Percentiles rank a stretch among this genome's conserved stretches.
Evolutionary conservation across 805 yeast genomes (phyloP).

Genomic region (Kluyveromyces starmeri): DNA sequence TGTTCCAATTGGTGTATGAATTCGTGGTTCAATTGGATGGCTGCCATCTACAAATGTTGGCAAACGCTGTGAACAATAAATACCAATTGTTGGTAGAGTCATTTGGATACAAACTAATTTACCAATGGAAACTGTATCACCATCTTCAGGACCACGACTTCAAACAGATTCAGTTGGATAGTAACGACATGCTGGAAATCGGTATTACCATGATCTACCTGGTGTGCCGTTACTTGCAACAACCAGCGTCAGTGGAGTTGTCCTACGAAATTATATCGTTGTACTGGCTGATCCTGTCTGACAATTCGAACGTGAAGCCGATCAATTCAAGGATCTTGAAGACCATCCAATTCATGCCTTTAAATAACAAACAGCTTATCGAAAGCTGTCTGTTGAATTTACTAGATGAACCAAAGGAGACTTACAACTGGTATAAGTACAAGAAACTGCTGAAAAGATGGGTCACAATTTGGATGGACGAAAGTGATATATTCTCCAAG

Average conservation of each 20-base stretch:
- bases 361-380: conserved; percentile 20
- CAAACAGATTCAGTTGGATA: conserved; percentile 10
- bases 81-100: conserved; percentile 15
- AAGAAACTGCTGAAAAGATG: conserved; percentile 5
- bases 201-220: conserved; percentile 24
- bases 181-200: conserved; percentile 21
- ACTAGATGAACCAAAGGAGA: conserved; percentile 1
- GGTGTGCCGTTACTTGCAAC: conserved; percentile 11
- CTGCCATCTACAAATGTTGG: conserved; percentile 15
- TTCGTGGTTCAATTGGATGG: conserved; percentile 19
- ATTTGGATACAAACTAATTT: conserved; percentile 15
- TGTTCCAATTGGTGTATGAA: conserved; percentile 16
- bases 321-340: conserved; percentile 19
- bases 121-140: conserved; percentile 20
- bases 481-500: conserved; percentile 1
- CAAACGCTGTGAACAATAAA: conserved; percentile 9
- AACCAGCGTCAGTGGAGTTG: conserved; percentile 10
- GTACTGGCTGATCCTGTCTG: conserved; percentile 21
- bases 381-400: conserved; percentile 15
- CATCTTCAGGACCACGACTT: conserved; percentile 18
- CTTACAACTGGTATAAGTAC: conserved; percentile 4
- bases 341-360: conserved; percentile 22
- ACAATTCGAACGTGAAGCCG: conserved; percentile 9
- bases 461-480: conserved; percentile 6
- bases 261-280: conserved; percentile 24